Percentiles rank a stretch among this genome's conserved stretches.
Conservation (phyloP, 495 filamentous ascomycete species). For the Penicillium antarcticum region DNA sequence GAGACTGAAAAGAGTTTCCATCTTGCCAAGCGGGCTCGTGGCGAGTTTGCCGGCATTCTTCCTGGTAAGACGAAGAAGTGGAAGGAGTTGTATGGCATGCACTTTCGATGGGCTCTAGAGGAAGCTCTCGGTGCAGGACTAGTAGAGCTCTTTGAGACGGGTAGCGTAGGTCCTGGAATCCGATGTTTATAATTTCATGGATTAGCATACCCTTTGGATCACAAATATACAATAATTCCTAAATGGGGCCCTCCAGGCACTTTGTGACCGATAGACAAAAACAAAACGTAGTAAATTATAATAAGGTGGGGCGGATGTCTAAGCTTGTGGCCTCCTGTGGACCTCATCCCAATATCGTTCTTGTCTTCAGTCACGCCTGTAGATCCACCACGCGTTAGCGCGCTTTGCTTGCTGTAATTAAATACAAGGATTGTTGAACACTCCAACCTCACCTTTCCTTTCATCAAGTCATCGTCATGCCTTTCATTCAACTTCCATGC, state of each 20-base stretch:
- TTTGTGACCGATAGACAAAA: too few relatives aligned
- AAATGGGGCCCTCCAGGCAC: too few relatives aligned
- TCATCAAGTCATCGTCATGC: slow-evolving; percentile 14
- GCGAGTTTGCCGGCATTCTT: slow-evolving; percentile 67
- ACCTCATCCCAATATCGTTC: too few relatives aligned
- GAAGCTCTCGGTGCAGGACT: slow-evolving; percentile 76
- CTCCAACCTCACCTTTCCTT: not conserved
- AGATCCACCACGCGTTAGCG: too few relatives aligned
- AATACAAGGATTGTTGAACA: not conserved
- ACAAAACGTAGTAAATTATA: too few relatives aligned
- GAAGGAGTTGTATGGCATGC: slow-evolving; percentile 73
- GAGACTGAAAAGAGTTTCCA: slow-evolving; percentile 54
- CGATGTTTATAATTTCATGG: slow-evolving; percentile 47
- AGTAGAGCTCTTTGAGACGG: slow-evolving; percentile 83
- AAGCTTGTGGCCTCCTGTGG: too few relatives aligned
- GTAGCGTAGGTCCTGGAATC: slow-evolving; percentile 73
- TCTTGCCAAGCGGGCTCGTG: slow-evolving; percentile 59
- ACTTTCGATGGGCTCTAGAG: slow-evolving; percentile 74
- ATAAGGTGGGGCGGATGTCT: too few relatives aligned
- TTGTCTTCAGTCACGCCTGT: too few relatives aligned
- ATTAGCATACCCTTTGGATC: too few relatives aligned
- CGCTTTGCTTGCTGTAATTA: too few relatives aligned
- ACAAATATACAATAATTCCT: too few relatives aligned
- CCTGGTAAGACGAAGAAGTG: slow-evolving; percentile 76
- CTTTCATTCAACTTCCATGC: slow-evolving; percentile 24